Conservation (phyloP, 163 green algal species). For the Chloromonas sp. region DNA sequence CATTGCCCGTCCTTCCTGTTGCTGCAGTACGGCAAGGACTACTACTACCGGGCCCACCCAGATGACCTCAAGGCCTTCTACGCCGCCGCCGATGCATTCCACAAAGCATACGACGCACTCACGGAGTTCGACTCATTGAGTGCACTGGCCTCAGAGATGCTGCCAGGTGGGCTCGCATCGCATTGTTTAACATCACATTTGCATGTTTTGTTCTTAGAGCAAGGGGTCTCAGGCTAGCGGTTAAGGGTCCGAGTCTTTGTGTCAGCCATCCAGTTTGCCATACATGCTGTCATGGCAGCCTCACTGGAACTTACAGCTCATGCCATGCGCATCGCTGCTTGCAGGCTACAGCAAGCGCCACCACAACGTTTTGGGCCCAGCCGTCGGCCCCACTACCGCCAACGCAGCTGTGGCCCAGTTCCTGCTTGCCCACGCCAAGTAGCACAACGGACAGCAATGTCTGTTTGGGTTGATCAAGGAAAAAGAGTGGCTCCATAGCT, state of each 20-base stretch:
- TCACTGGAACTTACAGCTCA: background rate
- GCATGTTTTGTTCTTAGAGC: too few species aligned
- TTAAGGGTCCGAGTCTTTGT: too few species aligned
- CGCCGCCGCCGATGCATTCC: slow-evolving; percentile 46
- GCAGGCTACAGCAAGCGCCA: slow-evolving; percentile 42
- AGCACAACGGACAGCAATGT: background rate
- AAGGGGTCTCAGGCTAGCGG: too few species aligned
- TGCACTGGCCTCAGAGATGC: slow-evolving; percentile 38
- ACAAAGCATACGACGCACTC: slow-evolving; percentile 49
- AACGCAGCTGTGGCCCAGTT: slow-evolving; percentile 24
- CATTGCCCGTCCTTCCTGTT: too few species aligned
- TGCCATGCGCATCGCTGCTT: background rate
- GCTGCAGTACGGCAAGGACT: slow-evolving; percentile 38
- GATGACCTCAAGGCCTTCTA: slow-evolving; percentile 56
- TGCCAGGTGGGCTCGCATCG: slow-evolving; percentile 33
- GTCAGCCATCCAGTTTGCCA: too few species aligned
- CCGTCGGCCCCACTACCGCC: slow-evolving; percentile 33
- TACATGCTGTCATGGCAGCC: too few species aligned
- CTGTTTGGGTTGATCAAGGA: too few species aligned
- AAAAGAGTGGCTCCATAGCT: too few species aligned
- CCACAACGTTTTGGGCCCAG: slow-evolving; percentile 45
- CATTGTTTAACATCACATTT: background rate
- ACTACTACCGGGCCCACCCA: slow-evolving; percentile 45
- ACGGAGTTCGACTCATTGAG: slow-evolving; percentile 51
- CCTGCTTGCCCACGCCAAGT: slow-evolving; percentile 32